Evolutionary conservation across 2,329 filamentous ascomycete species (phyloP), one percentile per base, ranked within the genome.

Genomic region (Coniochaeta sp.): DNA sequence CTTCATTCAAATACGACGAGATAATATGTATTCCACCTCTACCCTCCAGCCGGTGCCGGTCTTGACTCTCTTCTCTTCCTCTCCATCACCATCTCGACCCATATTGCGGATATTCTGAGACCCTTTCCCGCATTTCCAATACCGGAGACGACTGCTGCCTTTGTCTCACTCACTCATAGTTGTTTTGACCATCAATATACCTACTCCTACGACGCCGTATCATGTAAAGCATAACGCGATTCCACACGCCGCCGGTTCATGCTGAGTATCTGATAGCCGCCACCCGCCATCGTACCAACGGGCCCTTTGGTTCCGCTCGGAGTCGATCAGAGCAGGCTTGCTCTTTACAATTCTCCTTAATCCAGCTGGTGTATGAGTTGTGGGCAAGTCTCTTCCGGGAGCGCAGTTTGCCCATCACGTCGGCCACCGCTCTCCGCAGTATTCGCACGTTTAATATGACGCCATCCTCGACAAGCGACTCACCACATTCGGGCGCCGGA

Each of bases 401-500:
- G 59, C 59, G 28, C 17, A 42, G 28, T 55, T 55, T 28, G 59
- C 59, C 59, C 59, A 58, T 42, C 59, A 61, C 59, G 59, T 61
- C 59, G 55, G 55, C 59, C 59, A 58, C 59, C 14, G 47, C 57
- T 26, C 19, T 58, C 22, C 60, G 65, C 57, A 65, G 62, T 57
- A 61, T 64, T 59, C 68, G 65, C 40, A 62, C 64, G 57, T 66
- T 69, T 67, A 73, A 71, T 69, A 81, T 82, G 79, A 77, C 79
- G 71, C 79, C 79, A 68, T 82, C 79, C 40, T 82, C 79, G 67
- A 81, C 78, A 65, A 78, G 76, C 68, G 79, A 81, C 71, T 83
- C 81, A 63, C 79, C 80, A 65, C 74, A 73, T 62, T 79, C 79
- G 61, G 70, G 69, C 54, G 70, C 70, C 34, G 71, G 70, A 57